Percentiles rank a stretch among this genome's conserved stretches.
These are phyloP conservation scores for Verruconis gallopava DNA, from an alignment of 2,329 filamentous ascomycete genomes.

Conservation along the genomic window DNA sequence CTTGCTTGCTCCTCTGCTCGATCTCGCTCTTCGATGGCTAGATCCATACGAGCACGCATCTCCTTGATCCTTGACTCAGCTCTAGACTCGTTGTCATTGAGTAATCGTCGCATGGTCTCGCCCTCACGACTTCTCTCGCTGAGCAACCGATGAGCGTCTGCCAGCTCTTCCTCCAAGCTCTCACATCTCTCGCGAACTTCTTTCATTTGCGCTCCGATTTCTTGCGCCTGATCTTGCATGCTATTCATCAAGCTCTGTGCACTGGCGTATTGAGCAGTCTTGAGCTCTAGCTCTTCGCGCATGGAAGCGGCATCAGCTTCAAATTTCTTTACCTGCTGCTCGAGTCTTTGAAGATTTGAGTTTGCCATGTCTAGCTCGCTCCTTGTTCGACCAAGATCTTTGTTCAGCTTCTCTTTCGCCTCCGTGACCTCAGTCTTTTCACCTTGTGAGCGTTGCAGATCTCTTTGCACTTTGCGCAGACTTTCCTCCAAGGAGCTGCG, in stretches of 20 bases:
- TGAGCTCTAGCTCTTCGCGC: conserved; percentile 71
- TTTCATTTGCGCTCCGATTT: conserved; percentile 82
- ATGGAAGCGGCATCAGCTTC: conserved; percentile 53
- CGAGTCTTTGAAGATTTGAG: conserved; percentile 55
- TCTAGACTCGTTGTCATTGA: conserved; percentile 74
- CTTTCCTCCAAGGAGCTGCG: conserved; percentile 68
- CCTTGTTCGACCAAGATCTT: conserved; percentile 58
- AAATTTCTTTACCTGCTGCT: conserved; percentile 58
- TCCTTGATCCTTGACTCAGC: conserved; percentile 74
- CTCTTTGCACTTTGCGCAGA: conserved; percentile 58
- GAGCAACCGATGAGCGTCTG: conserved; percentile 75
- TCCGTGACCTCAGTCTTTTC: conserved; percentile 69
- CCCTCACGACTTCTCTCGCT: conserved; percentile 80
- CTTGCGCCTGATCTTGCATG: conserved; percentile 84
- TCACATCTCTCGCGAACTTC: conserved; percentile 74
- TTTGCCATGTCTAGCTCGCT: conserved; percentile 50
- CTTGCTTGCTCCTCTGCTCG: conserved; percentile 83
- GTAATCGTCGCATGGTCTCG: conserved; percentile 83
- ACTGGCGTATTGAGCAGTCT: conserved; percentile 71
- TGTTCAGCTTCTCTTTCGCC: conserved; percentile 54
- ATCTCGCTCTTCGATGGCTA: conserved; percentile 87
- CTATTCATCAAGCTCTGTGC: conserved; percentile 77
- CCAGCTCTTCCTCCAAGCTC: conserved; percentile 80
- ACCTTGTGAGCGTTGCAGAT: conserved; percentile 63
- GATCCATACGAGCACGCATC: conserved; percentile 77